Percentiles rank a stretch among this genome's conserved stretches.
Evolutionary conservation across 192 early-diverging fungal genomes (phyloP).

Genomic region (Entophlyctis helioformis): DNA sequence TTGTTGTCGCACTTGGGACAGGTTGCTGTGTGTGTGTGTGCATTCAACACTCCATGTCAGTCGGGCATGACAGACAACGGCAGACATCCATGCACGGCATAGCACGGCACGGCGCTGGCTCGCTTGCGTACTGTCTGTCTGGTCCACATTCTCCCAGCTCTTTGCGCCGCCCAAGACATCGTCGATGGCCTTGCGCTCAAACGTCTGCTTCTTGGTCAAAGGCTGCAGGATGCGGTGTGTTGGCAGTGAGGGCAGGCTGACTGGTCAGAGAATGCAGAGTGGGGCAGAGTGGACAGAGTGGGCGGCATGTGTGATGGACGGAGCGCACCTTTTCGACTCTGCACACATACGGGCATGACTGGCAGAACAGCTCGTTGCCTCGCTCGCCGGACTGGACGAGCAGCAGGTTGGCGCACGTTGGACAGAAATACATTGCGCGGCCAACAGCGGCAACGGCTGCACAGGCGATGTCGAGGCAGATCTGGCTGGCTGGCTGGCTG

Average conservation of each 20-base stretch:
- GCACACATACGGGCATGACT: conserved; percentile 80
- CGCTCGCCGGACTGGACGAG: conserved; percentile 44
- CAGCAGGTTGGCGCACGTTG: conserved; percentile 75
- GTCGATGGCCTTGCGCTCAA: conserved; percentile 73
- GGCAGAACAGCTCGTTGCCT: conserved; percentile 61
- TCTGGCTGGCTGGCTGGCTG: too few relatives aligned
- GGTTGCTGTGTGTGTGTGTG: too few relatives aligned
- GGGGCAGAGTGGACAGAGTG: too few relatives aligned
- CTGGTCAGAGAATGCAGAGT: too few relatives aligned
- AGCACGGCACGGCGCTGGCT: too few relatives aligned
- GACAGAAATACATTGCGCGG: conserved; percentile 72
- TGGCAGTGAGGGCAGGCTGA: too few relatives aligned
- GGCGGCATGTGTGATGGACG: neutral
- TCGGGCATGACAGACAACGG: too few relatives aligned
- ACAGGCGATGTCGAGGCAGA: too few relatives aligned
- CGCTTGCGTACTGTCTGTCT: conserved; percentile 24
- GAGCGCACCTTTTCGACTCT: conserved; percentile 41
- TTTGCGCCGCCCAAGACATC: conserved; percentile 87
- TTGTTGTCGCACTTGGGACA: conserved; percentile 33
- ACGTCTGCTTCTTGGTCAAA: neutral
- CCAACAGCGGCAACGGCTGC: too few relatives aligned
- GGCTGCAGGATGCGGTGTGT: too few relatives aligned
- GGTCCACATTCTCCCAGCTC: conserved; percentile 78
- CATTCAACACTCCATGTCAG: too few relatives aligned
- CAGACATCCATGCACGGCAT: too few relatives aligned